phyloP scores from a whole-genome alignment of 768 basidiomycete genomes.

The Leccinum sublutescens region DNA sequence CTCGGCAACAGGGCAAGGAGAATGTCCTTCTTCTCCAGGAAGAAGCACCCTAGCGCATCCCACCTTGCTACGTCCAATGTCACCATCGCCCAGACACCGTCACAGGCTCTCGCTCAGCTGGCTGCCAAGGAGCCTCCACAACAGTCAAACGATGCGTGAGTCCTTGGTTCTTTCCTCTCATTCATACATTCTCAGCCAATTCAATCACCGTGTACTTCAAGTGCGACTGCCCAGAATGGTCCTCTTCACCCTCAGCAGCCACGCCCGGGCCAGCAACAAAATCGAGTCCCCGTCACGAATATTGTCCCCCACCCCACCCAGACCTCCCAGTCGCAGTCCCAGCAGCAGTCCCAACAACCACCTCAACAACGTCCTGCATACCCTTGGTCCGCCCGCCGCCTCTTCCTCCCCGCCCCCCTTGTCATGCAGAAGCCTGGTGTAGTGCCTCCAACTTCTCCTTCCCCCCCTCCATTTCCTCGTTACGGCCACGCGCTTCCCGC shows the following conservation, averaged over 20 bases:
- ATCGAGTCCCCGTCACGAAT: conserved; percentile 34
- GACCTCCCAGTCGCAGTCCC: conserved; percentile 33
- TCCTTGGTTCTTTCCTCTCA: conserved; percentile 8
- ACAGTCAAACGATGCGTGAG: conserved; percentile 39
- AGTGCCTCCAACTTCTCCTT: conserved; percentile 62
- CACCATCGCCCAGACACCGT: conserved; percentile 60
- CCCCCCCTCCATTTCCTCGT: conserved; percentile 90
- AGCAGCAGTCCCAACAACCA: conserved; percentile 30
- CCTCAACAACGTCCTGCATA: conserved; percentile 58
- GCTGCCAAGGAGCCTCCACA: conserved; percentile 32
- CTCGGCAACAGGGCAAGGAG: conserved; percentile 59
- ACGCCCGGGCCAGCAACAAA: conserved; percentile 32
- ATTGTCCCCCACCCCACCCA: conserved; percentile 29
- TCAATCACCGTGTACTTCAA: conserved; percentile 1
- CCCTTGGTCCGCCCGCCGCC: conserved; percentile 80
- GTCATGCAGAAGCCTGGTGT: conserved; percentile 62
- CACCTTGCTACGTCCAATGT: conserved; percentile 46
- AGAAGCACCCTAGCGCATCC: conserved; percentile 63
- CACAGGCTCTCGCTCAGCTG: conserved; percentile 65
- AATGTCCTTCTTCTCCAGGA: conserved; percentile 95
- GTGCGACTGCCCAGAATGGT: conserved; percentile 23
- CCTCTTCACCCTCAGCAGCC: conserved; percentile 33
- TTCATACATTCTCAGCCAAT: conserved; percentile 3
- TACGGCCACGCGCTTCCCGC: conserved; percentile 94
- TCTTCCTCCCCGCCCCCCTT: conserved; percentile 66